Percentiles rank a stretch among this genome's conserved stretches.
Conservation (phyloP, 176 grass and related monocot species). For the Hordeum vulgare region DNA sequence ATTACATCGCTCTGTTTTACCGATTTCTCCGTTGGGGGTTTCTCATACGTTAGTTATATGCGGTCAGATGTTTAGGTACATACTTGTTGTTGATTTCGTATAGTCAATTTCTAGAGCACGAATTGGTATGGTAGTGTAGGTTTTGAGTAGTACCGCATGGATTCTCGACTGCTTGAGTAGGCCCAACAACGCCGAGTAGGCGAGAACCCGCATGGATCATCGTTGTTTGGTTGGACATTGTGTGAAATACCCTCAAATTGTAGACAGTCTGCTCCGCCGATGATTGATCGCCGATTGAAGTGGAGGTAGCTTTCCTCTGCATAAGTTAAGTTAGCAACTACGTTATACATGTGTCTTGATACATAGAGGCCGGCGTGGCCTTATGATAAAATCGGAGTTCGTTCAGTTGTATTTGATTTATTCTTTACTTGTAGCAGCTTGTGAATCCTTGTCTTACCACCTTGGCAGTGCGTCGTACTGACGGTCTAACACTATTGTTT, state of each 20-base stretch:
- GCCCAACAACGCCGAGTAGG: conserved; percentile 21
- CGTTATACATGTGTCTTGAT: conserved; percentile 28
- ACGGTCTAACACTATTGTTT: conserved; percentile 31
- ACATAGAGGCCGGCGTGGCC: not conserved
- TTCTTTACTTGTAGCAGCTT: conserved; percentile 46
- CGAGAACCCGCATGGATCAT: not conserved
- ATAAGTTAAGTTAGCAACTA: conserved; percentile 16
- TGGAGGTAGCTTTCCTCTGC: conserved; percentile 24
- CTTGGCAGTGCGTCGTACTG: conserved; percentile 18
- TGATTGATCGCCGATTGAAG: not conserved
- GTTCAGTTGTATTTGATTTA: conserved; percentile 8
- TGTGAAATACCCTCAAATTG: not conserved
- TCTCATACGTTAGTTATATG: too few species aligned
- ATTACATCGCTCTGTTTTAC: too few species aligned
- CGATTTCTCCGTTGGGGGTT: too few species aligned
- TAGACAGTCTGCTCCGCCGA: not conserved
- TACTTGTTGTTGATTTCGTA: too few species aligned
- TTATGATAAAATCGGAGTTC: conserved; percentile 37
- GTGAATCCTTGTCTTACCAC: conserved; percentile 26
- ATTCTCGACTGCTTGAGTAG: conserved; percentile 68
- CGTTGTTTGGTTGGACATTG: not conserved
- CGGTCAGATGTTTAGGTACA: too few species aligned
- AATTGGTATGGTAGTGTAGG: too few species aligned
- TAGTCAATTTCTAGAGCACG: too few species aligned
- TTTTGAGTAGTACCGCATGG: too few species aligned